Percentiles rank a stretch among this genome's conserved stretches.
Evolutionary conservation across 441 rosid species (phyloP).

Genomic region (Melianthus villosus): DNA sequence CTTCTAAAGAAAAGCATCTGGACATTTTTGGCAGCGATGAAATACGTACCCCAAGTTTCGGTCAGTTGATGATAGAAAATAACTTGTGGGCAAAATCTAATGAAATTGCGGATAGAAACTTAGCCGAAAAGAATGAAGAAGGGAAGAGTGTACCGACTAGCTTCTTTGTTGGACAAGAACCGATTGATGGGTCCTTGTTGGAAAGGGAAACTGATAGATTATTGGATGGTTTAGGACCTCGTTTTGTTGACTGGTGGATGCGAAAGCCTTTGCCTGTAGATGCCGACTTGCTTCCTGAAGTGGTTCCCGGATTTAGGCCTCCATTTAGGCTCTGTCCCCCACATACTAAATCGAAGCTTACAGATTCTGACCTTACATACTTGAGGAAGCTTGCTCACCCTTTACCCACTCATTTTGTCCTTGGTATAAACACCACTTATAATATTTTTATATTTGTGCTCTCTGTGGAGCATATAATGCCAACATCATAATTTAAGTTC

Average conservation of each 20-base stretch:
- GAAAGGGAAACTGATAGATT: slow-evolving; percentile 78
- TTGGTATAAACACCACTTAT: slow-evolving; percentile 28
- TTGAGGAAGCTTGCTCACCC: slow-evolving; percentile 61
- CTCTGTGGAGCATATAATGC: neutral
- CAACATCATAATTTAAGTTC: neutral
- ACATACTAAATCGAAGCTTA: slow-evolving; percentile 30
- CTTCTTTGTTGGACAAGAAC: slow-evolving; percentile 9
- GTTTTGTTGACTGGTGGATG: slow-evolving; percentile 89
- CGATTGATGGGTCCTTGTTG: slow-evolving; percentile 33
- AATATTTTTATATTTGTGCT: neutral
- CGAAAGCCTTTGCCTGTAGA: slow-evolving; percentile 75
- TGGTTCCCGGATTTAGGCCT: slow-evolving; percentile 45
- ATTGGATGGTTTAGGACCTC: slow-evolving; percentile 70
- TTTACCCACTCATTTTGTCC: slow-evolving; percentile 75
- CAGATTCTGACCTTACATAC: slow-evolving; percentile 45
- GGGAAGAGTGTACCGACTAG: slow-evolving; percentile 7
- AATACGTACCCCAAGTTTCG: neutral
- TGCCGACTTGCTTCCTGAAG: slow-evolving; percentile 62
- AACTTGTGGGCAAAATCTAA: slow-evolving; percentile 1
- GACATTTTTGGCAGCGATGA: slow-evolving; percentile 5
- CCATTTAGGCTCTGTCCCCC: slow-evolving; percentile 58
- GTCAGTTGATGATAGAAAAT: slow-evolving; percentile 4
- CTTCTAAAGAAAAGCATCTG: neutral
- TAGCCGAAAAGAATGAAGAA: slow-evolving; percentile 9
- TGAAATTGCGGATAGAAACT: neutral